Conservation (phyloP, 2,329 filamentous ascomycete genomes). For the Tolypocladium tundrense region DNA sequence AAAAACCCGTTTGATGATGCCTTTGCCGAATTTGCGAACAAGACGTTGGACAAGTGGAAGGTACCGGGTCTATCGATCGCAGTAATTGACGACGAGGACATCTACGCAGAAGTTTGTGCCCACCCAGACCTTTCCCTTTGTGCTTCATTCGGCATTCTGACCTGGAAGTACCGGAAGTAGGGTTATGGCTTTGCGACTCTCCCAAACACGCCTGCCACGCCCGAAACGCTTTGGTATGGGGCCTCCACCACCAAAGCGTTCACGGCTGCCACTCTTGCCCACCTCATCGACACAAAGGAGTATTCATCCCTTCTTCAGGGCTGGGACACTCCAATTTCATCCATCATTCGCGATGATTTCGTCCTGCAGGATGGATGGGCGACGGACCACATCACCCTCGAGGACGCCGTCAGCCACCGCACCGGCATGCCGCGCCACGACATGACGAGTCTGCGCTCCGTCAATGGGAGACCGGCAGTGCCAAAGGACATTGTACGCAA, state of each 20-base stretch:
- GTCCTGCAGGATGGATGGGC: neutral
- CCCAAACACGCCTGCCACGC: slow-evolving; percentile 28
- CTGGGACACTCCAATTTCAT: slow-evolving; percentile 36
- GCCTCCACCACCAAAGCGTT: slow-evolving; percentile 49
- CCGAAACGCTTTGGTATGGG: slow-evolving; percentile 41
- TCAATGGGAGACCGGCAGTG: slow-evolving; percentile 19
- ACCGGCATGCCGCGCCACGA: slow-evolving; percentile 32
- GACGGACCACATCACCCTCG: slow-evolving; percentile 32
- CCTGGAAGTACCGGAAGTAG: slow-evolving; percentile 3
- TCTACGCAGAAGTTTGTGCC: slow-evolving; percentile 13
- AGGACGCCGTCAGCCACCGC: neutral
- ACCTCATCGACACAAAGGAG: slow-evolving; percentile 35
- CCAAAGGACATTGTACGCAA: slow-evolving; percentile 28
- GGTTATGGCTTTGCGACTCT: slow-evolving; percentile 19
- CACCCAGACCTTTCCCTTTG: neutral
- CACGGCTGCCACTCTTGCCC: slow-evolving; percentile 37
- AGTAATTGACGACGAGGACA: slow-evolving; percentile 13
- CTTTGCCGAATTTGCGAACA: slow-evolving; percentile 7
- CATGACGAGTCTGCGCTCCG: slow-evolving; percentile 9
- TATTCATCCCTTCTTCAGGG: slow-evolving; percentile 18
- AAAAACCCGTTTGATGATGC: slow-evolving; percentile 6
- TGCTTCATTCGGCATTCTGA: neutral
- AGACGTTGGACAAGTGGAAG: slow-evolving; percentile 13
- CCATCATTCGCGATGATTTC: slow-evolving; percentile 13
- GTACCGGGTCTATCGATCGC: slow-evolving; percentile 17